Percentiles rank a stretch among this genome's conserved stretches.
Conservation (phyloP, 371 early-diverging fungal genomes). For the Mortierella sp. region DNA sequence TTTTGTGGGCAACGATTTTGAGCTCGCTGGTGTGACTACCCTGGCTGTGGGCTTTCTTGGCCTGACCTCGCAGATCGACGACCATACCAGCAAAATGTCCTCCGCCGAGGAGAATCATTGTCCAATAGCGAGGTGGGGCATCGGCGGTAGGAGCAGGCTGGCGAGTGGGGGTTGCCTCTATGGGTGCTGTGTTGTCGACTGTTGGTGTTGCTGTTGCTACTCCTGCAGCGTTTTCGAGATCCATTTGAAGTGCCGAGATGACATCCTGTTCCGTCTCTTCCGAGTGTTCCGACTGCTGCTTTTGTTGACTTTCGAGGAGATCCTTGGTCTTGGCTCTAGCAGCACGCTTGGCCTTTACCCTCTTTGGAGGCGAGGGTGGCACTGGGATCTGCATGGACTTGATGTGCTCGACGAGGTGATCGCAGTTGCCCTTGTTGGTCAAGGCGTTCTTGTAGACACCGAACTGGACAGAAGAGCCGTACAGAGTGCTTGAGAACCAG, state of each 20-base stretch:
- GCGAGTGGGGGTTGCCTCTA: neutral
- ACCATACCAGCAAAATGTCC: slow-evolving; percentile 94
- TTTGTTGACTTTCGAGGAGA: slow-evolving; percentile 11
- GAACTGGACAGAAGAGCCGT: slow-evolving; percentile 51
- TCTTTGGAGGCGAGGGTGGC: slow-evolving; percentile 12
- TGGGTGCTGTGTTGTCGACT: neutral
- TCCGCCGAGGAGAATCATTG: slow-evolving; percentile 82
- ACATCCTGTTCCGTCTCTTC: neutral
- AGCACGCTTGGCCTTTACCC: slow-evolving; percentile 13
- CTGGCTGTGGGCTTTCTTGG: slow-evolving; percentile 27
- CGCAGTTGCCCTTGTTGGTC: slow-evolving; percentile 15
- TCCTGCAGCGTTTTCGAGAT: neutral
- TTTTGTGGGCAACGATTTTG: slow-evolving; percentile 80
- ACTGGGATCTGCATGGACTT: slow-evolving; percentile 20
- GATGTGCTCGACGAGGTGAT: slow-evolving; percentile 13
- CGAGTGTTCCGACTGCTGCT: neutral
- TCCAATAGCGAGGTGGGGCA: slow-evolving; percentile 69
- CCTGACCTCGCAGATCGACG: slow-evolving; percentile 74
- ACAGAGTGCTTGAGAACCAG: slow-evolving; percentile 62
- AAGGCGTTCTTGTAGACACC: slow-evolving; percentile 73
- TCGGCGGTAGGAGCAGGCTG: neutral
- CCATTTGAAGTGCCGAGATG: neutral
- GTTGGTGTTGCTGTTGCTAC: neutral
- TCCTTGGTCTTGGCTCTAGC: slow-evolving; percentile 9
- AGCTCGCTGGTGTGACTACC: slow-evolving; percentile 31